These are phyloP conservation scores for Actinomortierella wolfii DNA, from an alignment of 371 early-diverging fungal species.

Conservation along the genomic window DNA sequence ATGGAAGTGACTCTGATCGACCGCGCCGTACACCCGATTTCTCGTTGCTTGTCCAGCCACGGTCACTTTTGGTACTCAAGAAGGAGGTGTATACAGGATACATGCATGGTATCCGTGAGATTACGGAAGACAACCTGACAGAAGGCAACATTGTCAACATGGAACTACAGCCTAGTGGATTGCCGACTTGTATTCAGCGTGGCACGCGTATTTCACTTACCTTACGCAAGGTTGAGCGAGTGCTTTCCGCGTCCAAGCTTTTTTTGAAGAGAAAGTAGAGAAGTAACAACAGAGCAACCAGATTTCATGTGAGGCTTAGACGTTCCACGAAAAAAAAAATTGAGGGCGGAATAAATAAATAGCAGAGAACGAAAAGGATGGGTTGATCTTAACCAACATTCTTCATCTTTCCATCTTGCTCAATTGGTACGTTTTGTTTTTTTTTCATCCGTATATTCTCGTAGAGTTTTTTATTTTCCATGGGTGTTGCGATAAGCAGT, in stretches of 20 bases:
- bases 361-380: too few relatives aligned
- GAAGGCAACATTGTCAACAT: constrained; percentile 39
- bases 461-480: neutral
- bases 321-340: too few relatives aligned
- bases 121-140: constrained; percentile 39
- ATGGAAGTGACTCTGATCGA: neutral
- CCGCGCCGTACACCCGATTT: constrained; percentile 25
- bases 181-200: constrained; percentile 15
- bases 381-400: too few relatives aligned
- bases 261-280: too few relatives aligned
- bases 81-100: constrained; percentile 54
- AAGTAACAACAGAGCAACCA: too few relatives aligned
- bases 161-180: neutral
- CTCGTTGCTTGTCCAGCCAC: constrained; percentile 43
- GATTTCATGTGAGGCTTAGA: too few relatives aligned
- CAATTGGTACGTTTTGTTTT: neutral
- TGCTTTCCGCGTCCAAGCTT: too few relatives aligned
- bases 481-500: constrained; percentile 6
- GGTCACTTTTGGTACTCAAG: constrained; percentile 55
- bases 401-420: neutral
- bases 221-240: constrained; percentile 26
- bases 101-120: constrained; percentile 61
- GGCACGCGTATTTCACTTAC: constrained; percentile 39
- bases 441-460: neutral
- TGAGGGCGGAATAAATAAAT: too few relatives aligned